Conservation (phyloP, 2,329 filamentous ascomycete species). For the Penicillium sp. region DNA sequence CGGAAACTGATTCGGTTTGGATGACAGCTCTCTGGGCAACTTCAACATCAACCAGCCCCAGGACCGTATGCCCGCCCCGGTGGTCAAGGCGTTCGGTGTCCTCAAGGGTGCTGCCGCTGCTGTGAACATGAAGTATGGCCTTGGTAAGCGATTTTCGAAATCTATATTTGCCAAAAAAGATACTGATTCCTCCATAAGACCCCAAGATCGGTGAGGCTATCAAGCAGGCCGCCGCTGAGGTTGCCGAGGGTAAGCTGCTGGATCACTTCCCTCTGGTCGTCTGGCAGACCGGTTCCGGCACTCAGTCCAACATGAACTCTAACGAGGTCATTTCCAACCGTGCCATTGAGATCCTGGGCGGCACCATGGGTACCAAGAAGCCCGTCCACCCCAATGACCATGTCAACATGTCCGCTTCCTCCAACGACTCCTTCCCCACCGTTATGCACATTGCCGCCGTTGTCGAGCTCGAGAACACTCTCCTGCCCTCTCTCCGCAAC, state of each 20-base stretch:
- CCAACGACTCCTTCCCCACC: slow-evolving; percentile 98
- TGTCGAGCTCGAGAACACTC: slow-evolving; percentile 78
- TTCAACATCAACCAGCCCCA: slow-evolving; percentile 99
- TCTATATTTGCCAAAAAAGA: neutral
- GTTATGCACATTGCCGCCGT: slow-evolving; percentile 99
- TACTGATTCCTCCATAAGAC: slow-evolving; percentile 50
- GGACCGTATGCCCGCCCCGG: slow-evolving; percentile 92
- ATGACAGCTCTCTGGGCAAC: slow-evolving; percentile 71
- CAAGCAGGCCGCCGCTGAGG: slow-evolving; percentile 87
- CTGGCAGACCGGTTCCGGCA: slow-evolving; percentile 98
- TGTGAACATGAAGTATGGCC: slow-evolving; percentile 91
- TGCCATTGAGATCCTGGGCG: slow-evolving; percentile 94
- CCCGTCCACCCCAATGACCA: slow-evolving; percentile 99
- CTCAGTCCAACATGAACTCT: slow-evolving; percentile 99
- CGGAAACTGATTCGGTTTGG: slow-evolving; percentile 19
- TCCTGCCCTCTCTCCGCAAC: slow-evolving; percentile 75
- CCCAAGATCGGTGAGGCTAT: slow-evolving; percentile 87
- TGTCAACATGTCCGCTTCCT: slow-evolving; percentile 98
- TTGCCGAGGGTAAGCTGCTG: slow-evolving; percentile 84
- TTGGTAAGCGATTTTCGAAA: slow-evolving; percentile 49
- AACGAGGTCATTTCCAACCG: slow-evolving; percentile 99
- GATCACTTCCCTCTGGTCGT: slow-evolving; percentile 98
- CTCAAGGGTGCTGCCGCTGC: slow-evolving; percentile 93
- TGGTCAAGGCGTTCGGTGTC: slow-evolving; percentile 91
- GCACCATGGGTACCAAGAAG: slow-evolving; percentile 92